A percentile compares a stretch with the other conserved stretches of the same genome.
phyloP scores from a whole-genome alignment of 805 yeast species.

The Candida takata region DNA sequence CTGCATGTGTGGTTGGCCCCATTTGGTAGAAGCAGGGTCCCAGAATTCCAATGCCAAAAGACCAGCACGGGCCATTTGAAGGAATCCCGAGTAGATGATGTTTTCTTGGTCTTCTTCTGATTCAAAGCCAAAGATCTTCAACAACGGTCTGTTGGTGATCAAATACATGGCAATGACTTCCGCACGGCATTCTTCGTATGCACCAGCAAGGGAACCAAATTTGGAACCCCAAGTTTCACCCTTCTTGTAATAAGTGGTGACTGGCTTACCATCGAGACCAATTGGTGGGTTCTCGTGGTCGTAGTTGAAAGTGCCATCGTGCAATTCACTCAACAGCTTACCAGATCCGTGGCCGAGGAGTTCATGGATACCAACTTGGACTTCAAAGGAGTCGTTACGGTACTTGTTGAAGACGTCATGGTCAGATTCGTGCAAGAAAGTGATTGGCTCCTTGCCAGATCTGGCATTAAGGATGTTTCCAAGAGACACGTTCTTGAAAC shows the following conservation, averaged over 20 bases:
- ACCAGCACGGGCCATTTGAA: conserved; percentile 87
- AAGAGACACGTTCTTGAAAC: conserved; percentile 84
- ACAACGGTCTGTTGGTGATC: conserved; percentile 57
- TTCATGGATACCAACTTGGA: conserved; percentile 91
- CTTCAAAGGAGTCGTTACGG: conserved; percentile 80
- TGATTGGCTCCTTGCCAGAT: conserved; percentile 59
- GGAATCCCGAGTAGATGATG: conserved; percentile 58
- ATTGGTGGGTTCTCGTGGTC: conserved; percentile 56
- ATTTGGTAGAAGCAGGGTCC: conserved; percentile 74
- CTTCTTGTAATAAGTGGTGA: conserved; percentile 61
- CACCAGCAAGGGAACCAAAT: conserved; percentile 77
- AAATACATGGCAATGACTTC: conserved; percentile 83
- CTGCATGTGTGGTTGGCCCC: conserved; percentile 97
- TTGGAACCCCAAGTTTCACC: conserved; percentile 90
- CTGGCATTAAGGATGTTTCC: conserved; percentile 80
- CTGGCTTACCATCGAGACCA: conserved; percentile 54
- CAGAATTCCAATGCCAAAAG: conserved; percentile 75
- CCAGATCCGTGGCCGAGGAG: conserved; percentile 90
- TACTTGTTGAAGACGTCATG: conserved; percentile 58
- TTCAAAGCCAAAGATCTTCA: conserved; percentile 66
- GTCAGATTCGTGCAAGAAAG: conserved; percentile 51
- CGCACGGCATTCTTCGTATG: conserved; percentile 91
- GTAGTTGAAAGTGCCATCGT: conserved; percentile 63
- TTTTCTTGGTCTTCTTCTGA: conserved; percentile 53
- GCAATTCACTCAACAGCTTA: conserved; percentile 57